Conservation (phyloP, 371 early-diverging fungal species). For the Mortierella sp. region DNA sequence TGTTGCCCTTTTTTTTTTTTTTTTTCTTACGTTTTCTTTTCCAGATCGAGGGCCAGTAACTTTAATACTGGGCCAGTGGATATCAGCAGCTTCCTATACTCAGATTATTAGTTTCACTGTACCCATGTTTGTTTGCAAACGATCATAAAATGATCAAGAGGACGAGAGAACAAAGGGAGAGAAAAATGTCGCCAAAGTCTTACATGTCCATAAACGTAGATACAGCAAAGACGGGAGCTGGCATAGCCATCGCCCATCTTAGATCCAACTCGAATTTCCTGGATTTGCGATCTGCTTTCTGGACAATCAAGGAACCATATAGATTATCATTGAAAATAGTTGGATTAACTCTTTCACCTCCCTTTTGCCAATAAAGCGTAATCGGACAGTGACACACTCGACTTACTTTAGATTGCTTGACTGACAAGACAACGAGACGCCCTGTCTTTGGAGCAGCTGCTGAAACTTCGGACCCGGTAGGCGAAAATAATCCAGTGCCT, state of each 20-base stretch:
- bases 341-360: neutral
- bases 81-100: conserved; percentile 30
- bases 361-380: neutral
- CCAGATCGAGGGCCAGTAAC: conserved; percentile 30
- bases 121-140: too few relatives aligned
- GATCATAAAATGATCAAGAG: neutral
- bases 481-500: conserved; percentile 46
- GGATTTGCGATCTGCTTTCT: conserved; percentile 31
- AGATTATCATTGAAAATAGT: neutral
- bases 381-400: neutral
- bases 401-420: conserved; percentile 43
- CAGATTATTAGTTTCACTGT: neutral
- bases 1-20: too few relatives aligned
- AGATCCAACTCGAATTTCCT: conserved; percentile 29
- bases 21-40: conserved; percentile 43
- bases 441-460: conserved; percentile 40
- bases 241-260: conserved; percentile 50
- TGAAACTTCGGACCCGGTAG: conserved; percentile 32
- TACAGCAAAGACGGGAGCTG: conserved; percentile 45
- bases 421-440: conserved; percentile 34
- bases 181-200: neutral
- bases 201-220: conserved; percentile 40
- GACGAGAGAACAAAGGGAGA: neutral
- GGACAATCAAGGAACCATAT: neutral
- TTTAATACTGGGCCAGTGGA: conserved; percentile 40